phyloP scores from a whole-genome alignment of 2,329 filamentous ascomycete species.

The Ophiostoma sp. region DNA sequence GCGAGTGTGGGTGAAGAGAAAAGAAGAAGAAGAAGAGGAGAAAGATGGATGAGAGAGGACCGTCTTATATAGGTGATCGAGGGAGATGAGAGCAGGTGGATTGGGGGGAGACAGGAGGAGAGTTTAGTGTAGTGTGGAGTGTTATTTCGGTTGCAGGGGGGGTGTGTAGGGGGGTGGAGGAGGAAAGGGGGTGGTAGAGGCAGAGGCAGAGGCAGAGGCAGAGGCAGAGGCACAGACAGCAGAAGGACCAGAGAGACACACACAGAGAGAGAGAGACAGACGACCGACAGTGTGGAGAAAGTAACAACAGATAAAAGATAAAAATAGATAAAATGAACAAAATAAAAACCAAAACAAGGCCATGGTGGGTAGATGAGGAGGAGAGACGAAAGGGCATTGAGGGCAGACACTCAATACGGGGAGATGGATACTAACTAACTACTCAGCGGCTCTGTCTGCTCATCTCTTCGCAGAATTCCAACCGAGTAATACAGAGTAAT shows the following conservation, averaged over 20 bases:
- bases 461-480: background rate
- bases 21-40: slow-evolving; percentile 37
- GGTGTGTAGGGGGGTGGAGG: slow-evolving; percentile 3
- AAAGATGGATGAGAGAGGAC: slow-evolving; percentile 26
- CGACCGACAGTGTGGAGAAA: background rate
- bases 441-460: background rate
- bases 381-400: background rate
- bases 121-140: background rate
- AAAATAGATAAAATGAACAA: slow-evolving; percentile 25
- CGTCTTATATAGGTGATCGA: slow-evolving; percentile 28
- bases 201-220: background rate
- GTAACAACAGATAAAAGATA: slow-evolving; percentile 11
- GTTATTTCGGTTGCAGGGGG: slow-evolving; percentile 7
- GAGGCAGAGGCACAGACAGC: background rate
- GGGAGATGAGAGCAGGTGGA: slow-evolving; percentile 1
- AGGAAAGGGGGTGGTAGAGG: background rate
- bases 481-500: slow-evolving; percentile 1
- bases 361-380: background rate
- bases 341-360: background rate
- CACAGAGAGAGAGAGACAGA: background rate
- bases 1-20: slow-evolving; percentile 48
- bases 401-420: background rate
- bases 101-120: background rate
- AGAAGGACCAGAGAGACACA: background rate
- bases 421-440: background rate